A percentile compares a stretch with the other conserved stretches of the same genome.
These are phyloP conservation scores for Dipodascopsis uninucleata DNA, from an alignment of 805 yeast species.

Conservation along the genomic window DNA sequence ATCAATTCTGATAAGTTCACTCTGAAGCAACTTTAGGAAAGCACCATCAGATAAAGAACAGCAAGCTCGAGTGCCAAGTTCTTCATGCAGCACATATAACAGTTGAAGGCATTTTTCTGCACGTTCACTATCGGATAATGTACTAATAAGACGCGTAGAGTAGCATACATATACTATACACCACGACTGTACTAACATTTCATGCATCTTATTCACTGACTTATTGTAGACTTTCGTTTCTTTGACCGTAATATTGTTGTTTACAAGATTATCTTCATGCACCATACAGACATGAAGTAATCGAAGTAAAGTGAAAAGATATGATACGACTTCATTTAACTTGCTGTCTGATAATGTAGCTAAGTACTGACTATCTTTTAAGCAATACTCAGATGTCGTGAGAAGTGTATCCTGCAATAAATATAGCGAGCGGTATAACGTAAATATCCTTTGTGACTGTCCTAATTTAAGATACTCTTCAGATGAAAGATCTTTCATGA, in stretches of 20 bases:
- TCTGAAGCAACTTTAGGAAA: slow-evolving; percentile 59
- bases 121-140: slow-evolving; percentile 20
- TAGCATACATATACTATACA: slow-evolving; percentile 41
- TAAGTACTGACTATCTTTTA: no score
- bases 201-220: slow-evolving; percentile 33
- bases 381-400: no score
- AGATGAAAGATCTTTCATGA: slow-evolving; percentile 5
- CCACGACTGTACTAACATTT: slow-evolving; percentile 38
- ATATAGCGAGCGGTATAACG: slow-evolving; percentile 9
- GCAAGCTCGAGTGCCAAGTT: slow-evolving; percentile 62
- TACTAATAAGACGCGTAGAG: no score
- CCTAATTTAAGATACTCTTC: slow-evolving; percentile 7
- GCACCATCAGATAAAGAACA: slow-evolving; percentile 65
- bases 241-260: slow-evolving; percentile 31
- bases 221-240: slow-evolving; percentile 35
- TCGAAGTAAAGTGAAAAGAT: slow-evolving; percentile 33
- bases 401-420: no score
- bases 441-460: slow-evolving; percentile 3
- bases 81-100: slow-evolving; percentile 62
- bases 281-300: slow-evolving; percentile 37
- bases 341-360: slow-evolving; percentile 13
- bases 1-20: slow-evolving; percentile 45
- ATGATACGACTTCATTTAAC: slow-evolving; percentile 14
- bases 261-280: slow-evolving; percentile 37
- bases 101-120: slow-evolving; percentile 41